Evolutionary conservation across 2,329 filamentous ascomycete species (phyloP).

Genomic region (Akanthomyces muscarius): DNA sequence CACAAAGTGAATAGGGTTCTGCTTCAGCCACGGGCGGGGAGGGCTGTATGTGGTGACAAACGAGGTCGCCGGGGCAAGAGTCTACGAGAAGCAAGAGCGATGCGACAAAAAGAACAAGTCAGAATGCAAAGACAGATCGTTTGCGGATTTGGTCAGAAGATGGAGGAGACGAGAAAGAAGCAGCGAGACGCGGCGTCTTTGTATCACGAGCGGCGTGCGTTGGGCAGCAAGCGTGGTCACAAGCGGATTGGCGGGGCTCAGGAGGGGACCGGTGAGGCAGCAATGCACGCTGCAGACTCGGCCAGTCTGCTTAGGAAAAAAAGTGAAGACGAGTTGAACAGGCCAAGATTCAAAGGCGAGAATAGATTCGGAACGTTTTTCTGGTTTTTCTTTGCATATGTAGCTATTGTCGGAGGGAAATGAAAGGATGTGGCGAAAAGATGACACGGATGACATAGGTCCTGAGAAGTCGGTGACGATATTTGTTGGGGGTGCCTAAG

Average conservation of each 20-base stretch:
- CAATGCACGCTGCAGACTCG: not conserved
- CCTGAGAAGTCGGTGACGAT: constrained; percentile 15
- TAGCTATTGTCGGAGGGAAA: not conserved
- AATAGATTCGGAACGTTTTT: not conserved
- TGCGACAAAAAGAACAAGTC: not conserved
- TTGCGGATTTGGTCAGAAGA: not conserved
- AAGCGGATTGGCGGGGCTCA: constrained; percentile 15
- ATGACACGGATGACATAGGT: constrained; percentile 11
- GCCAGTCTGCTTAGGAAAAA: not conserved
- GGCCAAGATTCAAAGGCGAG: not conserved
- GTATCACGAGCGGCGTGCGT: constrained; percentile 14
- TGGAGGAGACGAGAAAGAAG: not conserved
- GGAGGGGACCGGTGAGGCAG: constrained; percentile 13
- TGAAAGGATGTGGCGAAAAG: constrained; percentile 6
- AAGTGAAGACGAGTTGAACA: not conserved
- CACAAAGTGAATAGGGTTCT: not conserved
- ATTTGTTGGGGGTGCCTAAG: constrained; percentile 12
- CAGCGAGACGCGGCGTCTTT: constrained; percentile 7
- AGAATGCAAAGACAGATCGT: not conserved
- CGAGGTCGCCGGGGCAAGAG: not conserved
- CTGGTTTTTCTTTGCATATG: not conserved
- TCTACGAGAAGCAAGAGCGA: constrained; percentile 9
- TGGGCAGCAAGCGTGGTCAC: constrained; percentile 16
- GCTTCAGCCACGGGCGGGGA: not conserved
- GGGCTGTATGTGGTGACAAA: not conserved